Evolutionary conservation across 2,329 filamentous ascomycete species (phyloP), one percentile per base, ranked within the genome.

Genomic region (Fusarium bactridioides): DNA sequence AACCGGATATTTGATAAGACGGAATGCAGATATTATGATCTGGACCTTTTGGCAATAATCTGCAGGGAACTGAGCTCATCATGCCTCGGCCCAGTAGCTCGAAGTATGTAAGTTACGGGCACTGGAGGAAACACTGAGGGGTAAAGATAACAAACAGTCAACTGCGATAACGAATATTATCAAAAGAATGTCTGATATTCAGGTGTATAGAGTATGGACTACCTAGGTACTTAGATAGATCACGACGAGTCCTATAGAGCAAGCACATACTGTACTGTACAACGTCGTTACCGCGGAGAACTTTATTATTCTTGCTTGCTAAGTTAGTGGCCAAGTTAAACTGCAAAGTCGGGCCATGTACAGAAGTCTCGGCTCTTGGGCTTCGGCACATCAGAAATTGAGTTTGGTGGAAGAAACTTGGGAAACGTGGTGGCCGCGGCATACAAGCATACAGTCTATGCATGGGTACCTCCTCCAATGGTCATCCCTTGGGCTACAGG

Each of bases 321-420:
- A 62, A 33, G 31, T 33, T 33, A 33, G 63, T 18, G 55, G 48
- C 31, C 16, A 41, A 45, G 25, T 45, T 21, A 16, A 40, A 38
- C 25, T 29, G 61, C 25, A n/a, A 50, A 50, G 54, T 50, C 25
- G 29, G 29, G 56, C n/a, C 31, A 43, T 25, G n/a, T 35, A 27
- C 33, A 23, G 25, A 43, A 44, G 51, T 66, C 61, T 67, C 53
- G 62, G 62, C 54, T 67, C 18, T 33, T 48, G n/a, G 65, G 31
- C 47, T 45, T 64, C 62, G 62, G 62, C 47, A 64, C 44, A 53
- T 63, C 31, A 23, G 47, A n/a, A 33, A 58, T 57, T 51, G 50
- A 57, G 37, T 64, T 64, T 64, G 33, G 43, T 37, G 44, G 33
- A 64, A 62, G 40, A 35, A 62, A 9, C 38, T 53, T 45, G n/a